Conservation (phyloP, 495 filamentous ascomycete genomes). For the Hamigera avellanea region DNA sequence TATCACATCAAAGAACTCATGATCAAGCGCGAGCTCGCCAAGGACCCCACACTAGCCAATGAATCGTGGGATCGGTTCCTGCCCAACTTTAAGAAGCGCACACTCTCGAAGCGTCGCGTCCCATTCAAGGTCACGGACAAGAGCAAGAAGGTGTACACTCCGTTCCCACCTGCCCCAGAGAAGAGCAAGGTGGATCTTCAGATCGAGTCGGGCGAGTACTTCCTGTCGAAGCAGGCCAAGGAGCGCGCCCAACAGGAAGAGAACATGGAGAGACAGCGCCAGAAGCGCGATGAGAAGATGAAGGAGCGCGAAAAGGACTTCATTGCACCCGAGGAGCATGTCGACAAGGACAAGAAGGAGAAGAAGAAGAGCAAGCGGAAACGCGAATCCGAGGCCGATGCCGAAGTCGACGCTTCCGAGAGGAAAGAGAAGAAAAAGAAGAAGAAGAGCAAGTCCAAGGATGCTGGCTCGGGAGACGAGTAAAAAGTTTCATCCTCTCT, state of each 20-base stretch:
- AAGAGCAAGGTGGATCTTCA: conserved; percentile 97
- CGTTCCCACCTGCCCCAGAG: conserved; percentile 61
- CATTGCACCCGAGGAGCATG: conserved; percentile 66
- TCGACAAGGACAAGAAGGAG: conserved; percentile 47
- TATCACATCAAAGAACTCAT: conserved; percentile 98
- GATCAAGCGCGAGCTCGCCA: conserved; percentile 97
- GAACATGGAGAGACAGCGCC: conserved; percentile 65
- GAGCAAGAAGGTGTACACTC: conserved; percentile 85
- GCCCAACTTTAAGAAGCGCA: conserved; percentile 96
- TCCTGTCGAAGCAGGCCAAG: conserved; percentile 83
- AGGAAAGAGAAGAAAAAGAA: conserved; percentile 36
- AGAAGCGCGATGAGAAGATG: conserved; percentile 83
- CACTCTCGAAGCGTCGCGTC: conserved; percentile 67
- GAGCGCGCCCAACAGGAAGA: conserved; percentile 70
- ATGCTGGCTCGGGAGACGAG: conserved; percentile 18
- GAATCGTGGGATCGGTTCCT: conserved; percentile 96
- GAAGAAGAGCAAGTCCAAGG: conserved; percentile 36
- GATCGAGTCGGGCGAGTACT: conserved; percentile 97
- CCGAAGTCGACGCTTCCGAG: conserved; percentile 19
- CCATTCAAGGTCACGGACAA: conserved; percentile 89
- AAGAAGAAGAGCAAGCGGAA: conserved; percentile 31
- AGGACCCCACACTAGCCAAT: conserved; percentile 75
- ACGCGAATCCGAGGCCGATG: conserved; percentile 28
- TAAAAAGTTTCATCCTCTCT: neutral
- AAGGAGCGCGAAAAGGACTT: conserved; percentile 75